Base-by-base conservation (phyloP, 2,329 filamentous ascomycete genomes). In the Epichloe sylvatica region DNA sequence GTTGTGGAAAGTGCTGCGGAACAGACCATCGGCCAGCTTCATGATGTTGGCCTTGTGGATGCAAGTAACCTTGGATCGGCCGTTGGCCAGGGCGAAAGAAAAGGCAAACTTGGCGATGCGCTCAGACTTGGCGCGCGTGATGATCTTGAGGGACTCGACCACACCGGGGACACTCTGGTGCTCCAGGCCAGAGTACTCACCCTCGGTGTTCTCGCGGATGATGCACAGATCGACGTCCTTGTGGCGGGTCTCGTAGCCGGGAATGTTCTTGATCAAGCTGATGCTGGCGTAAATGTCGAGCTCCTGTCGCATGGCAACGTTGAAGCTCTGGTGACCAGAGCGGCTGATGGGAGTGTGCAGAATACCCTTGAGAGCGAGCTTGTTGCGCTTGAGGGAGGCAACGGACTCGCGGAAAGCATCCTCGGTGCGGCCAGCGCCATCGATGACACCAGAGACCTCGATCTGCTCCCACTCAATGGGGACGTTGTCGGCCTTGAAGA, bases 31-130 rank as follows among this genome's bases (percentile, higher is more conserved):
- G 68, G 90, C 91, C 52, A 98, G 80, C 81, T 98, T 98, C 92
- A 98, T 98, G 76, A 98, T 98, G 80, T 98, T 98, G 73, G 92
- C 92, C 81, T 98, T 98, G 84, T 98, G 92, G 67, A 98, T 97
- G 76, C 91, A 96, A 59, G 92, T 97, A 51, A 98, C 88, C 85
- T 97, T 97, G 79, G 94, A 91, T 68, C 92, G 83, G 80, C 94
- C 91, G 80, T 98, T 98, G 71, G 92, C 92, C 52, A 97, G 84
- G 52, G 92, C 92, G 65, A 98, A 98, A 67, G 86, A 84, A 70
- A 97, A 97, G 58, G 92, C 92, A 67, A 98, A 98, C 74, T 95
- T 95, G 74, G 91, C 88, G 64, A 98, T 98, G 67, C 92, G 88
- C 82, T 98, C 92, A 50, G 89, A 95, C 80, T 98, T 97, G 71